Evolutionary conservation across 1,284 basidiomycete genomes (phyloP).

Genomic region (Tylopilus sp.): DNA sequence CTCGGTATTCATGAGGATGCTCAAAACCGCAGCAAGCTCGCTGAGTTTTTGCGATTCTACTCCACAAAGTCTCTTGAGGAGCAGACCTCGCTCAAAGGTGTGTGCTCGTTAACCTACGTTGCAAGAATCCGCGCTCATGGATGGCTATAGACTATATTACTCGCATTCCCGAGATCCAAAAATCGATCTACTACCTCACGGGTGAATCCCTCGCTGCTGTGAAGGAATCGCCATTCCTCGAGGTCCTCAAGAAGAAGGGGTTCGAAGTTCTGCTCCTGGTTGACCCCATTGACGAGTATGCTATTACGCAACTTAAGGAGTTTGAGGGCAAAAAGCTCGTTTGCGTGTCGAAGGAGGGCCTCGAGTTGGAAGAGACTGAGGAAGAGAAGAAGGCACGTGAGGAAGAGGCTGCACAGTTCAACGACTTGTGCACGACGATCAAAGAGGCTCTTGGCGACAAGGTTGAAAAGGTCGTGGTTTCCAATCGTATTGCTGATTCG

Average conservation of each 20-base stretch:
- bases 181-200: slow-evolving; percentile 99
- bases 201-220: slow-evolving; percentile 94
- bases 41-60: slow-evolving; percentile 99
- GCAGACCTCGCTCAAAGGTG: slow-evolving; percentile 90
- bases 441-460: slow-evolving; percentile 99
- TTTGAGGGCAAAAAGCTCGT: slow-evolving; percentile 98
- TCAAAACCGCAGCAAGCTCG: slow-evolving; percentile 98
- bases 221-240: slow-evolving; percentile 97
- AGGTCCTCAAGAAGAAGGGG: slow-evolving; percentile 99
- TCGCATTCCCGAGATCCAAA: slow-evolving; percentile 98
- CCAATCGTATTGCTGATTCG: slow-evolving; percentile 96
- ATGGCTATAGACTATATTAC: slow-evolving; percentile 87
- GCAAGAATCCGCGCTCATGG: slow-evolving; percentile 4
- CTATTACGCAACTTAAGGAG: slow-evolving; percentile 98
- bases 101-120: slow-evolving; percentile 19
- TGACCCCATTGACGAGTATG: slow-evolving; percentile 98
- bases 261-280: slow-evolving; percentile 98
- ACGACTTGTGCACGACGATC: slow-evolving; percentile 90
- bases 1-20: slow-evolving; percentile 99
- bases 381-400: slow-evolving; percentile 95
- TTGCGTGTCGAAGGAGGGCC: slow-evolving; percentile 98
- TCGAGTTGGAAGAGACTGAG: slow-evolving; percentile 98
- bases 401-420: slow-evolving; percentile 81
- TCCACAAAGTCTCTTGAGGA: slow-evolving; percentile 95
- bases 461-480: slow-evolving; percentile 99